Conservation (phyloP, 768 basidiomycete genomes). For the Tylopilus intermedius region DNA sequence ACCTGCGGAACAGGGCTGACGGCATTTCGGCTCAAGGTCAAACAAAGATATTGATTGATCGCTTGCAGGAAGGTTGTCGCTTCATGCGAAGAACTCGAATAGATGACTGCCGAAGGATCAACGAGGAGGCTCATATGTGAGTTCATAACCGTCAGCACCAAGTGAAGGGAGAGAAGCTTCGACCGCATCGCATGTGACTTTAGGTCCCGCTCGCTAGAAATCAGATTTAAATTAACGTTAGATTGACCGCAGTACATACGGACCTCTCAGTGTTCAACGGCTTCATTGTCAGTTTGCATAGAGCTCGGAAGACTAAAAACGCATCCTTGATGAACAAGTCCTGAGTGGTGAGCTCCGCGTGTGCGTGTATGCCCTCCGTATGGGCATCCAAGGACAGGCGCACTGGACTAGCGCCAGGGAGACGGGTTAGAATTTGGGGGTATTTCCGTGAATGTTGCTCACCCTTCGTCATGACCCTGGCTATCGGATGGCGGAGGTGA, state of each 20-base stretch:
- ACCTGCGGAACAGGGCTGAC: slow-evolving; percentile 94
- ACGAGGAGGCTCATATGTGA: slow-evolving; percentile 88
- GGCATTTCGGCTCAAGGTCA: slow-evolving; percentile 90
- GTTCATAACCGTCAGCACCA: slow-evolving; percentile 87
- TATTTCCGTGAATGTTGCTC: slow-evolving; percentile 5
- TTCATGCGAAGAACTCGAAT: slow-evolving; percentile 84
- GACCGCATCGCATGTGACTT: slow-evolving; percentile 97
- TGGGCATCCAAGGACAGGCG: slow-evolving; percentile 15
- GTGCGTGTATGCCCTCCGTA: slow-evolving; percentile 18
- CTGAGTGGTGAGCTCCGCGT: slow-evolving; percentile 58
- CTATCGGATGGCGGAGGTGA: slow-evolving; percentile 1
- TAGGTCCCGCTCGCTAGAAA: slow-evolving; percentile 80
- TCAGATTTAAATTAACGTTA: slow-evolving; percentile 12
- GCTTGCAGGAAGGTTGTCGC: slow-evolving; percentile 89
- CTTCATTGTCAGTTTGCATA: slow-evolving; percentile 98
- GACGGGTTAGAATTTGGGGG: slow-evolving; percentile 3
- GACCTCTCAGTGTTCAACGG: slow-evolving; percentile 91
- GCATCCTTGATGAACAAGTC: slow-evolving; percentile 97
- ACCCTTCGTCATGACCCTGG: slow-evolving; percentile 15
- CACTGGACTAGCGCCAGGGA: slow-evolving; percentile 26
- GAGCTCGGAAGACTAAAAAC: slow-evolving; percentile 92
- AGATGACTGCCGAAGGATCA: slow-evolving; percentile 84
- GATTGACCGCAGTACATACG: slow-evolving; percentile 15
- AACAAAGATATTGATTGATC: slow-evolving; percentile 91
- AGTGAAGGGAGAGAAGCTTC: slow-evolving; percentile 89